Evolutionary conservation across 139 green algal genomes (phyloP), one percentile per base, ranked within the genome.

Genomic region (Picochlorum sp.): DNA sequence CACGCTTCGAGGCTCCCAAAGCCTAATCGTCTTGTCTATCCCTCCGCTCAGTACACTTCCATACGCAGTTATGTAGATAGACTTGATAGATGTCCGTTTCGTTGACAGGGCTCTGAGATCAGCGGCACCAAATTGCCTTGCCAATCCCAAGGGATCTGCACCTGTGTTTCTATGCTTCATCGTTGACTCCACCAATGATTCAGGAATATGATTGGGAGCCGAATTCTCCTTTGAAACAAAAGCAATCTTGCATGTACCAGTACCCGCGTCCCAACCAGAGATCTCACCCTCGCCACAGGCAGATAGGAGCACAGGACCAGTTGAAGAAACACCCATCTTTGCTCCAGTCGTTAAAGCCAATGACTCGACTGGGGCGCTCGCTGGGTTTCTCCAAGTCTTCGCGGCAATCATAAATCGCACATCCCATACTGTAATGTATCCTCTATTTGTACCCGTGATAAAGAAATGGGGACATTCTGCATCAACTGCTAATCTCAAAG

Each of bases 391-490:
- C 70, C 76, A 81, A 24, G 15, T 16, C 24, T 47, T 49, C 26
- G 79, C 69, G 2, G 49, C 68, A 49, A 91, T 60, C 60, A 65
- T 67, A 74, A 93, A 95, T 58, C 89, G 75, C 44, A 88, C 70
- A 65, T 96, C 89, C 88, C 88, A 96, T 51, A 92, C 55, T 4
- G 66, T 60, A 49, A 92, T 54, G 28, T 63, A 56, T 20, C 88
- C 88, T 11, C 79, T 67, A 49, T 44, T 79, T 67, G 62, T 84
- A 28, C 82, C 84, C n/a, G 79, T 81, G 41, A 91, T 57, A 52
- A 94, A 65, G 81, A 80, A 95, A 26, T 45, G 41, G 21, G 16
- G n/a, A 47, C 26, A 62, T 16, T 21, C n/a, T 28, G 41, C 15
- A 30, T 65, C 50, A 20, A 66, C 55, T 21, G 49, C 24, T 38